Conservation (phyloP, 2,329 filamentous ascomycete genomes). For the Neopestalotiopsis clavispora region DNA sequence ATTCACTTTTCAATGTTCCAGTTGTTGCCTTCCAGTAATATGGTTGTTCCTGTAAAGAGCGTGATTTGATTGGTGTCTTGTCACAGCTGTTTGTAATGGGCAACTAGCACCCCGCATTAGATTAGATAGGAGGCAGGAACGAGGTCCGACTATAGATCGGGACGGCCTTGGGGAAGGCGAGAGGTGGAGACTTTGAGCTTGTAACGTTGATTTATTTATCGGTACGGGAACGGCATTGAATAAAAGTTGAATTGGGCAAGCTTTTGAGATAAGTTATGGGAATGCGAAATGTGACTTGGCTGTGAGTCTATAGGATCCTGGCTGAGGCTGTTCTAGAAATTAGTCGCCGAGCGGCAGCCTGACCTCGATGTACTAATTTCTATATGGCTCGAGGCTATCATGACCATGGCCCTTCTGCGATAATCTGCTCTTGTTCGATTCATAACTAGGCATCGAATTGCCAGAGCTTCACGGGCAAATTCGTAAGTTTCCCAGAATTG, state of each 20-base stretch:
- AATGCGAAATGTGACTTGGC: no score
- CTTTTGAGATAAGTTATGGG: background rate
- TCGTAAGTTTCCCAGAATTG: no score
- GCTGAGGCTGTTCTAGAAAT: no score
- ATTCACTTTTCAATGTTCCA: background rate
- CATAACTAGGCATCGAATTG: no score
- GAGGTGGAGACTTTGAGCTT: background rate
- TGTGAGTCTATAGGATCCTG: no score
- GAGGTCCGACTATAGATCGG: conserved; percentile 1
- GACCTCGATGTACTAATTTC: no score
- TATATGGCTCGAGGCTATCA: no score
- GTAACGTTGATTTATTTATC: background rate
- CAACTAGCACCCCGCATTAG: background rate
- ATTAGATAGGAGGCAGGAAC: conserved; percentile 1
- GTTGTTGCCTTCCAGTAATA: background rate
- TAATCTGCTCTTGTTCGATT: no score
- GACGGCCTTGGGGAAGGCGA: background rate
- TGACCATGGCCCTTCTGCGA: no score
- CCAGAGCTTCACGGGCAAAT: no score
- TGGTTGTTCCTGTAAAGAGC: background rate
- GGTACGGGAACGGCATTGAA: background rate
- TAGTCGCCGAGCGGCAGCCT: no score
- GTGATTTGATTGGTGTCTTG: background rate
- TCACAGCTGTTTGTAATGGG: background rate
- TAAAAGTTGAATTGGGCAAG: background rate